Conservation (phyloP, 306 rosid genomes). For the Citrullus amarus region DNA sequence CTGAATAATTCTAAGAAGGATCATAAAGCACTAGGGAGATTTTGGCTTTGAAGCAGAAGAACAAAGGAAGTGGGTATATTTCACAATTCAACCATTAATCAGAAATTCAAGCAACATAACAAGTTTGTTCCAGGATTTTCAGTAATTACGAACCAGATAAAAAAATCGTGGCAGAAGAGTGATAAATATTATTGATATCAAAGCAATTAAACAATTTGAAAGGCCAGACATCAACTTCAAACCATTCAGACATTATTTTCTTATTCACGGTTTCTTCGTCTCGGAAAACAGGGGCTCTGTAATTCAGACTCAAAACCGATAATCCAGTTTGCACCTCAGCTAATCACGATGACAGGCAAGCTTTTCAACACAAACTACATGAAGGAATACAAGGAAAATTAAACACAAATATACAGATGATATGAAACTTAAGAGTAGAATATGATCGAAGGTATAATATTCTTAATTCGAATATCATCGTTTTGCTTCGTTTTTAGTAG, state of each 20-base stretch:
- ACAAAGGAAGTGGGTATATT: not conserved
- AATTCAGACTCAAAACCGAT: not conserved
- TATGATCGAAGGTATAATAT: not conserved
- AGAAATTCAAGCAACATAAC: not conserved
- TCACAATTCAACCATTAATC: not conserved
- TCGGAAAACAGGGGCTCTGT: not conserved
- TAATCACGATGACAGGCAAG: not conserved
- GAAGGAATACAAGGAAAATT: not conserved
- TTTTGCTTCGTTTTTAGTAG: not conserved
- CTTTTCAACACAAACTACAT: conserved; percentile 8
- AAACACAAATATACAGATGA: not conserved
- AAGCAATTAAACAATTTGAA: not conserved
- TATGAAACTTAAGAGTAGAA: not conserved
- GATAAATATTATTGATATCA: not conserved
- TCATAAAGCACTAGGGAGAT: not conserved
- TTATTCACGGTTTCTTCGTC: conserved; percentile 4
- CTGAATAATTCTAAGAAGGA: not conserved
- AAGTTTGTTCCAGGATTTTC: not conserved
- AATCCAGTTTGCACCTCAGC: not conserved
- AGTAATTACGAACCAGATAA: not conserved
- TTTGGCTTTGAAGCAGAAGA: not conserved
- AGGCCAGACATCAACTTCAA: conserved; percentile 5
- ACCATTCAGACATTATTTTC: not conserved
- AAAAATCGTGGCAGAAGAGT: not conserved
- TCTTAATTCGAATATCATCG: not conserved